Base-by-base conservation (phyloP, 2,329 filamentous ascomycete species). In the Alternaria ventricosa region DNA sequence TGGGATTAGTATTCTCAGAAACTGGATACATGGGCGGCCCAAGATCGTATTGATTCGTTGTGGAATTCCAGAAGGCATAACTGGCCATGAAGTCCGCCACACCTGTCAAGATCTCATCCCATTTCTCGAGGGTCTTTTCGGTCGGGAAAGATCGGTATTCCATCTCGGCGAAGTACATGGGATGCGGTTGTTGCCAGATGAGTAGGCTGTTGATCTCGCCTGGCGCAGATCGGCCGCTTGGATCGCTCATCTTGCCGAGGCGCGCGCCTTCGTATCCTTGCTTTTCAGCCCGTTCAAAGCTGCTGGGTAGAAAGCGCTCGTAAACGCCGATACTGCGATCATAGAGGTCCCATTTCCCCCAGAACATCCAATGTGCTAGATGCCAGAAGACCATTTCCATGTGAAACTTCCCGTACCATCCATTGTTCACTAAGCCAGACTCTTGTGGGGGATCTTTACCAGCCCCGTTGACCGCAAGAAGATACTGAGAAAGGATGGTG, bases 121-220 rank as follows among this genome's bases (percentile, higher is more conserved):
- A 89, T 33, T 82, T 83, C 44, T 71, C 54, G 6, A 89, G 72
- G 0, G 83, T 87, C 5, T 78, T 72, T 3, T 75, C 57, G 8
- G 76, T 80, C 0, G 84, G 82, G 56, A 79, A 83, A 0, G 80
- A 80, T 22, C 84, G 80, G 69, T 85, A 88, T 69, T 87, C 84
- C 18, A 84, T 76, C 72, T 88, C 87, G 0, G 87, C 87, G 68
- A 89, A 87, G 70, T 87, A 87, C 81, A 89, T 85, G 0, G 85
- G 82, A 71, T 89, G 87, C 8, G 87, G 87, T 68, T 89, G 87
- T 68, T 89, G 87, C 87, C 87, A 89, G 60, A 89, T 86, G 4
- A 90, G 78, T 2, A 89, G 78, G 10, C 83, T 84, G 72, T 89
- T 89, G 71, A 89, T 89, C 65, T 87, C 85, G 3, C 88, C 87